Base-by-base conservation (phyloP, 2,329 filamentous ascomycete genomes). In the Endoconidiophora laricicola region DNA sequence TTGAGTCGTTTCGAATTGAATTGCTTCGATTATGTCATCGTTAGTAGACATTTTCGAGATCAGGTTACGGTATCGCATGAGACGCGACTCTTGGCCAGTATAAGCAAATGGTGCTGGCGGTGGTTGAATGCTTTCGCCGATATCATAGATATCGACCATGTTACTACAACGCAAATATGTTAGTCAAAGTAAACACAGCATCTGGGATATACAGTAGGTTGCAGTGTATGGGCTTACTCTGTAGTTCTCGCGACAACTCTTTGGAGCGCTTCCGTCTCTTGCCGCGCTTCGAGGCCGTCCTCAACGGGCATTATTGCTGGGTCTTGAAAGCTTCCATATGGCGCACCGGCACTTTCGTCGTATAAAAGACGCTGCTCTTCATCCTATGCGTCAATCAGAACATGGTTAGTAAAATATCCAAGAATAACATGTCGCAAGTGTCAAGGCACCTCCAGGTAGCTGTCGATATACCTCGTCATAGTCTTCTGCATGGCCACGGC, bases 61-160 rank as follows among this genome's bases (percentile, higher is more conserved):
- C 44, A 81, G 70, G 56, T 73, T 72, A 56, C 79, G 75, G 60
- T 80, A 81, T 49, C 73, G 73, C 46, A 72, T 66, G 22, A 75
- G 61, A 52, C 72, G 70, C 43, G 71, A 67, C 54, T 77, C 74
- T 59, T 78, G 74, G 44, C 70, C 71, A 47, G 72, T 67, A 56
- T 72, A 70, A 23, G 64, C 64, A 48, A 73, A 74, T 1, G 65
- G 65, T 14, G 64, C 58, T 54, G 53, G 60, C 53, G 55, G 63
- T 58, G 56, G 66, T 58, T 54, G 60, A 46, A 60, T 57, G 33
- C 64, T 61, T 52, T 73, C 70, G 20, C 75, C 74, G 36, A 73
- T 70, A 55, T 80, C 76, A 63, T 80, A 81, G 44, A 81, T 75
- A 59, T 81, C 78, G 54, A 81, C 76, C 64, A 81, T 74, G 58